Base-by-base conservation (phyloP, 2,329 filamentous ascomycete species). In the Penicillium sp. region DNA sequence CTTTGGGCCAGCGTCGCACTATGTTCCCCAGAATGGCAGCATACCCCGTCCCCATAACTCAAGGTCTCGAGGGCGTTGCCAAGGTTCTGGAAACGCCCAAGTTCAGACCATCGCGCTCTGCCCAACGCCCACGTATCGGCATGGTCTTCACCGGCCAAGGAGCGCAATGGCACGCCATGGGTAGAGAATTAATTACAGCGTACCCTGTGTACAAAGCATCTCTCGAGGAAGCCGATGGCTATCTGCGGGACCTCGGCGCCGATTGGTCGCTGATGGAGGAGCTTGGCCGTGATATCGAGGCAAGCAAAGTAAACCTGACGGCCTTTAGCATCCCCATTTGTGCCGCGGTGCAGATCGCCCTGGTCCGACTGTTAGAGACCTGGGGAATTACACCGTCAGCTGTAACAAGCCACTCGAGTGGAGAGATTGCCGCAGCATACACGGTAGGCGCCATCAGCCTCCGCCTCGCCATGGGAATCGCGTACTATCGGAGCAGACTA, bases 351-450 rank as follows among this genome's bases (percentile, higher is more conserved):
- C 81, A 84, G 61, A 65, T 84, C 3, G 76, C 75, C 1, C 60
- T 83, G 6, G 73, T 75, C 0, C 70, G 77, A 14, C 67, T 83
- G 3, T 65, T 83, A 1, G 44, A 70, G 25, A 74, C 75, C 2
- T 81, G 75, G 73, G 73, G 71, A 1, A 67, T 82, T n/a, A 58
- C 55, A 8, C 77, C 79, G 0, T 44, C 61, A 0, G 71, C 68
- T 4, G 77, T 80, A 0, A 67, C 72, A 3, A 78, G 80, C 1
- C 80, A 82, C 59, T 81, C 78, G 0, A 75, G 70, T 46, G 80
- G 80, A 14, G 80, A 82, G 54, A 81, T 81, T 27, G 77, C 65
- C 2, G 79, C 79, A 6, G 79, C 79, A 0, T 81, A 78, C 53
- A 72, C 78, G 1, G 65, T 75, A 1, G 75, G 74, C 2, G 63